Base-by-base conservation (phyloP, 768 basidiomycete species). In the Daedaleopsis nitida region DNA sequence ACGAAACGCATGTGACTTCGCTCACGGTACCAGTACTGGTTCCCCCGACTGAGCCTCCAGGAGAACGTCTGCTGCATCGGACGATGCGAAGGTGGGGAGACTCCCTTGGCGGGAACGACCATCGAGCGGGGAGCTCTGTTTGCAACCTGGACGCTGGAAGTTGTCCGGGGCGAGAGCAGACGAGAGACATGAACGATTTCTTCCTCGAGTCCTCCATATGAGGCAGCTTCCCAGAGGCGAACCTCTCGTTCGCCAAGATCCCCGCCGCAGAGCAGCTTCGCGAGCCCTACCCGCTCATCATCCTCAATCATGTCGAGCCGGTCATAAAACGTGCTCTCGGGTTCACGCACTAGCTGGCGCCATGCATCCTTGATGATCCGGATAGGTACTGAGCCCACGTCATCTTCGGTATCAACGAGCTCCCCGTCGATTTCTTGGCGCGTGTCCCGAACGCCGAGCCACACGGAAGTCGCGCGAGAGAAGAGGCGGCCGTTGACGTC, bases 1-100 rank as follows among this genome's bases (percentile, higher is more conserved):
- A 65, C 59, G 9, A 65, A 52, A 8, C 64, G 57, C 38, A 62
- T 52, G 57, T 65, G 64, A 35, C 54, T 59, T 5, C 60, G 60
- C 27, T 65, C 60, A 0, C n/a, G 35, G 17, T 32, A 32, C 43
- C 14, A 17, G 16, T 12, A 32, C n/a, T 21, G n/a, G 10, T 21
- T 17, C 2, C 37, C 19, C 4, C 14, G 6, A 1, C 19, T 19
- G 1, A 62, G 32, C 1, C 50, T 32, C 50, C 55, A 62, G 1
- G 60, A 57, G 24, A 47, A 56, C 12, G 60, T 62, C 43, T 62
- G 55, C 12, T 62, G 60, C 17, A 32, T 32, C 27, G 27, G 27
- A 3, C 27, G 27, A 7, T 32, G 27, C 7, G 27, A n/a, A n/a
- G n/a, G n/a, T n/a, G 27, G 27, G 27, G 27, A 32, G 27, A 32